Evolutionary conservation across 805 yeast species (phyloP).

Genomic region (Saturnispora gosingensis): DNA sequence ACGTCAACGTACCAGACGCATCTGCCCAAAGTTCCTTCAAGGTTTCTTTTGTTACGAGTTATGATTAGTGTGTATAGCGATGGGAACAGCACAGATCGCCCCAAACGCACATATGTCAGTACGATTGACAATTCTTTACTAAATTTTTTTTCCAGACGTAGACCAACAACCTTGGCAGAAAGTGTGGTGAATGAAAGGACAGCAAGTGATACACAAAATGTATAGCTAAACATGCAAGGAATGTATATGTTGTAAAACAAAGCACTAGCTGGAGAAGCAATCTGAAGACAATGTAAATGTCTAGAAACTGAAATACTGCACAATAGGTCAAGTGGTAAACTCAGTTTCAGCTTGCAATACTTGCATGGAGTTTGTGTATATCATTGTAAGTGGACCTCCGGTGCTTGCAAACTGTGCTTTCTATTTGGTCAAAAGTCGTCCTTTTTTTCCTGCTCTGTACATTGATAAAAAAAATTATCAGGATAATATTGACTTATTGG

Average conservation of each 20-base stretch:
- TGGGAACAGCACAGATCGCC: background rate
- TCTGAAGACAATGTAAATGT: no score
- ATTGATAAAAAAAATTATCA: background rate
- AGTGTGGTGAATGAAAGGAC: background rate
- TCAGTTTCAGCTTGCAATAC: no score
- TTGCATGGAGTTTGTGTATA: no score
- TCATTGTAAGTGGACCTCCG: no score
- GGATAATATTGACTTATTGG: background rate
- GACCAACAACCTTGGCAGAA: background rate
- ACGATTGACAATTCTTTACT: background rate
- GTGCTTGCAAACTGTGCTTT: no score
- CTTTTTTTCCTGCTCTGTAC: background rate
- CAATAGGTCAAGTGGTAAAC: no score
- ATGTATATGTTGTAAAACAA: no score
- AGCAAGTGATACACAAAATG: no score
- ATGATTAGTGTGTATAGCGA: background rate
- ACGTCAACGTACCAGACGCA: no score
- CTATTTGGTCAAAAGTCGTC: background rate
- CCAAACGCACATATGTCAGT: background rate
- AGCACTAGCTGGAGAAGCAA: no score
- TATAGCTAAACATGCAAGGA: no score
- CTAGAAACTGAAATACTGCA: no score
- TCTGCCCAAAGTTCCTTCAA: background rate
- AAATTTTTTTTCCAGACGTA: background rate
- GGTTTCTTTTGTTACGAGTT: background rate